Conservation (phyloP, 176 grass and related monocot genomes). For the Aegilops tauschii region DNA sequence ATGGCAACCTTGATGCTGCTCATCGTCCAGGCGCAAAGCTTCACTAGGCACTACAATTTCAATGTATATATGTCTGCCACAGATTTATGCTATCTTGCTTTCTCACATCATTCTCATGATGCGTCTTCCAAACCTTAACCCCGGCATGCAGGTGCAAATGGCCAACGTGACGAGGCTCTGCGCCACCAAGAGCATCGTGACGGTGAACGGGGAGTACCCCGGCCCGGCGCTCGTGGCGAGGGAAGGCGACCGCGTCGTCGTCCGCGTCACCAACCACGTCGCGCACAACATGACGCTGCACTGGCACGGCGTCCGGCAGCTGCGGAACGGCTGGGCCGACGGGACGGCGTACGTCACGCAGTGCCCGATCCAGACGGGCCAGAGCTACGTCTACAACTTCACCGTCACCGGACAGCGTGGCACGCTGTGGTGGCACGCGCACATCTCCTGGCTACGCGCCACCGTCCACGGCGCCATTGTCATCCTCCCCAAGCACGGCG, state of each 20-base stretch:
- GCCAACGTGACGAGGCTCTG: conserved; percentile 30
- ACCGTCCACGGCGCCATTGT: not conserved
- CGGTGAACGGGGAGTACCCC: conserved; percentile 53
- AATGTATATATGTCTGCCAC: conserved; percentile 28
- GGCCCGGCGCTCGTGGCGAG: conserved; percentile 42
- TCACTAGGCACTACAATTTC: conserved; percentile 52
- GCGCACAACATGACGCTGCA: conserved; percentile 48
- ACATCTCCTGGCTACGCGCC: conserved; percentile 43
- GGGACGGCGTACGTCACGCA: conserved; percentile 59
- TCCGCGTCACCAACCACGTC: conserved; percentile 48
- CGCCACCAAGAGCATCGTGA: conserved; percentile 19
- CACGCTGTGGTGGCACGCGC: conserved; percentile 61
- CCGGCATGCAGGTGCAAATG: not conserved
- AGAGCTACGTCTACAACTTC: conserved; percentile 32
- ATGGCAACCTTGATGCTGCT: conserved; percentile 33
- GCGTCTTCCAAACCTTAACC: too few species aligned
- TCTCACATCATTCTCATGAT: too few species aligned
- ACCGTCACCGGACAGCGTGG: conserved; percentile 41
- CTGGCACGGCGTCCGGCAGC: conserved; percentile 61
- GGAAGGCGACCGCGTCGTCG: conserved; percentile 34
- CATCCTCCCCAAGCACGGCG: not conserved
- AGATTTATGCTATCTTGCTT: too few species aligned
- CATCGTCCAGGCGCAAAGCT: conserved; percentile 24
- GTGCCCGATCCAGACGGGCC: conserved; percentile 52
- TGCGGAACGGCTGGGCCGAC: conserved; percentile 46